These are phyloP conservation scores for Hypoxylon sp. DNA, from an alignment of 2,329 filamentous ascomycete genomes.

Conservation along the genomic window DNA sequence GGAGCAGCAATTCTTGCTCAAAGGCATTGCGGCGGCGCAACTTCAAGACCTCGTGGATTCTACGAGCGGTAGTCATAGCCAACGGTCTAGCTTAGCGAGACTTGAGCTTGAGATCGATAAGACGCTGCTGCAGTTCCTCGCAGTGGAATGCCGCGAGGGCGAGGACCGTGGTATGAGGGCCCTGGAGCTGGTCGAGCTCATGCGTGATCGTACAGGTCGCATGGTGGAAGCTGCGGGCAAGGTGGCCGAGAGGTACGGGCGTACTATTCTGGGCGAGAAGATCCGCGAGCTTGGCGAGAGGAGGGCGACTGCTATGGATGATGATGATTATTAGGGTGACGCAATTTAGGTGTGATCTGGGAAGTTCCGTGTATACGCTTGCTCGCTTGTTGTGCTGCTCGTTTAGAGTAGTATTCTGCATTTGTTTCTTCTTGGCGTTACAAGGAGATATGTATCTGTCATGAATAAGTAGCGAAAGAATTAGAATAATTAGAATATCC, in stretches of 20 bases:
- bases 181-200: constrained; percentile 87
- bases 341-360: background rate
- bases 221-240: constrained; percentile 94
- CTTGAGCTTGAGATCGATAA: constrained; percentile 92
- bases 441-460: background rate
- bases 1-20: constrained; percentile 86
- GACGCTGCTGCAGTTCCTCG: constrained; percentile 88
- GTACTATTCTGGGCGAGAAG: constrained; percentile 87
- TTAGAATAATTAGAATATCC: constrained; percentile 9
- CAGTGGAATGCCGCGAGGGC: constrained; percentile 89
- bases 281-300: constrained; percentile 87
- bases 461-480: too few species aligned
- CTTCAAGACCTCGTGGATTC: constrained; percentile 80
- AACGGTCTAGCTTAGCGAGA: constrained; percentile 76
- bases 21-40: constrained; percentile 79
- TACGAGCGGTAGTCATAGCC: constrained; percentile 74
- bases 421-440: constrained; percentile 7
- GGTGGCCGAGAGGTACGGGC: constrained; percentile 87
- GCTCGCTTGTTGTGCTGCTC: background rate
- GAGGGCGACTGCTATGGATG: constrained; percentile 64
- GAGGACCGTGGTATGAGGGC: constrained; percentile 97
- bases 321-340: constrained; percentile 48
- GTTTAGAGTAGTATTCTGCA: background rate
- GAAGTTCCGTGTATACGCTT: background rate
- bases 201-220: constrained; percentile 86